A percentile compares a stretch with the other conserved stretches of the same genome.
Conservation (phyloP, 257 asterid genomes). For the Voacanga thouarsii region DNA sequence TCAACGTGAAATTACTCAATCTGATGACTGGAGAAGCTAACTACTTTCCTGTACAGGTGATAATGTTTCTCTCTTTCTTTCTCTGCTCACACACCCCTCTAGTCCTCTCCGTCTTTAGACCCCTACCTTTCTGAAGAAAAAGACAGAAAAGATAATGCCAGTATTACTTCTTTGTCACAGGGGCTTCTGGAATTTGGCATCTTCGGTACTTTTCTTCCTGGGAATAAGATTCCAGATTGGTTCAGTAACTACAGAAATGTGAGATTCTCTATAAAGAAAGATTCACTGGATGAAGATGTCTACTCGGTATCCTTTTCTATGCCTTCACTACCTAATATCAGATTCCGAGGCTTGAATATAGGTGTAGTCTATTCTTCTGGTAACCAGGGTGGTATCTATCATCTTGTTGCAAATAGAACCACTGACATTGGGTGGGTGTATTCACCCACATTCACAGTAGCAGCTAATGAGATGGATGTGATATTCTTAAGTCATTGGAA, state of each 20-base stretch:
- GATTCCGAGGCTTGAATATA: slow-evolving; percentile 1
- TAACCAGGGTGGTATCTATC: neutral
- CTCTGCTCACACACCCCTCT: neutral
- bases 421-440: slow-evolving; percentile 12
- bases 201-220: slow-evolving; percentile 13
- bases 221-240: neutral
- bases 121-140: neutral
- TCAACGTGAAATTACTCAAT: slow-evolving; percentile 4
- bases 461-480: neutral
- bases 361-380: neutral
- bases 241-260: neutral
- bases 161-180: neutral
- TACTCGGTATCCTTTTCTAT: neutral
- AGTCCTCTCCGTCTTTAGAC: neutral
- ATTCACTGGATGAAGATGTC: neutral
- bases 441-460: slow-evolving; percentile 3
- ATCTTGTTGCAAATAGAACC: neutral
- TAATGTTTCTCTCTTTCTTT: neutral
- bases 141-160: neutral
- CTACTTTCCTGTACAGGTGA: neutral
- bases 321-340: slow-evolving; percentile 2
- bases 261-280: too few relatives aligned
- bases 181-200: slow-evolving; percentile 16
- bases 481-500: slow-evolving; percentile 11
- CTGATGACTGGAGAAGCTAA: neutral